phyloP scores from a whole-genome alignment of 1,284 basidiomycete species.

The Moesziomyces aphidis region DNA sequence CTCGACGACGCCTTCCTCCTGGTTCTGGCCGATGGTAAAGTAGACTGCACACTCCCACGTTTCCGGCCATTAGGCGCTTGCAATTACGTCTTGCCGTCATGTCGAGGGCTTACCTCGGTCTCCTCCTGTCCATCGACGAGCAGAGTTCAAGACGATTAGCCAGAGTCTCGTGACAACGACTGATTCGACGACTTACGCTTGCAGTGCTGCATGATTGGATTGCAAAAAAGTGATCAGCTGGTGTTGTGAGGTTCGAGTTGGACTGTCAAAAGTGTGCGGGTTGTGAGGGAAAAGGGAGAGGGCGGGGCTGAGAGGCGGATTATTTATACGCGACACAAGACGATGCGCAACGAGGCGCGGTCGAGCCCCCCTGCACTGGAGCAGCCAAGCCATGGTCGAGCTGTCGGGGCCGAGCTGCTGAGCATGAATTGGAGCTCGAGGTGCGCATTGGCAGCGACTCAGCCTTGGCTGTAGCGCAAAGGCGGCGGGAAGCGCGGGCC shows the following conservation, averaged over 20 bases:
- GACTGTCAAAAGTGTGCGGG: not conserved
- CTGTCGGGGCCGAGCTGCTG: no score
- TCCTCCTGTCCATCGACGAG: slow-evolving; percentile 4
- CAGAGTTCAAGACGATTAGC: not conserved
- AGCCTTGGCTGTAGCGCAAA: no score
- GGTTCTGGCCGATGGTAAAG: slow-evolving; percentile 32
- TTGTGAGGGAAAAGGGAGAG: no score
- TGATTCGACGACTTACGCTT: slow-evolving; percentile 11
- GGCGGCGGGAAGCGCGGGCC: not conserved
- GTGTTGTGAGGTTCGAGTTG: not conserved
- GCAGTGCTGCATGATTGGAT: slow-evolving; percentile 6
- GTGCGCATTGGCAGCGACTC: no score
- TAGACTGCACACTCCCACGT: slow-evolving; percentile 9
- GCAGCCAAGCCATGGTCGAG: no score
- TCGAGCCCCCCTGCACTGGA: no score
- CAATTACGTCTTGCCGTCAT: no score
- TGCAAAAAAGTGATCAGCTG: not conserved
- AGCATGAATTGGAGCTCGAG: no score
- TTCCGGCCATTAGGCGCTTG: not conserved
- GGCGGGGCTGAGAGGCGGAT: no score
- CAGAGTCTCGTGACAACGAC: not conserved
- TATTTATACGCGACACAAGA: not conserved
- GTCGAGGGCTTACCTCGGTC: slow-evolving; percentile 13
- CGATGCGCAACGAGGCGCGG: no score
- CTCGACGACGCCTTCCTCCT: slow-evolving; percentile 35